Evolutionary conservation across 495 filamentous ascomycete species (phyloP).

Genomic region (Hypoxylon fragiforme): DNA sequence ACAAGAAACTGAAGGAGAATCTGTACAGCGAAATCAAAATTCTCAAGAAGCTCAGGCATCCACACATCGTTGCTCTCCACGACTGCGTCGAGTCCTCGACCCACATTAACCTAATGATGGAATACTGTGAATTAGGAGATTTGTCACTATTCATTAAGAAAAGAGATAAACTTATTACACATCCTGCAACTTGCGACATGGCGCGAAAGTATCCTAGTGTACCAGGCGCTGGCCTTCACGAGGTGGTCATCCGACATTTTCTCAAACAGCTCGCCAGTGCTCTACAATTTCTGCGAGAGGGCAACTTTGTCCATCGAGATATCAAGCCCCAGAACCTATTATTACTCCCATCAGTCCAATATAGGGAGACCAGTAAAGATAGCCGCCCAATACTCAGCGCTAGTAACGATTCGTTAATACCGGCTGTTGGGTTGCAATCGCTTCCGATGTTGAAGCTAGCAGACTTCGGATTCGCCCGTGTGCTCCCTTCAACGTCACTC

Average conservation of each 20-base stretch:
- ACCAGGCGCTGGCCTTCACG: constrained; percentile 78
- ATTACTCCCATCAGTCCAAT: constrained; percentile 79
- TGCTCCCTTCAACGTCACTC: constrained; percentile 82
- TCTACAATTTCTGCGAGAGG: constrained; percentile 79
- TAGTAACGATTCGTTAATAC: constrained; percentile 76
- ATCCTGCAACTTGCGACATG: constrained; percentile 80
- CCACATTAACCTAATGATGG: constrained; percentile 97
- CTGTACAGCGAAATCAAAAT: constrained; percentile 94
- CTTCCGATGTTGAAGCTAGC: constrained; percentile 96
- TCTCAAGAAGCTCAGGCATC: constrained; percentile 86
- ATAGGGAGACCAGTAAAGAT: constrained; percentile 46
- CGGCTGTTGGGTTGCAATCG: constrained; percentile 78
- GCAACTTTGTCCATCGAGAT: constrained; percentile 91
- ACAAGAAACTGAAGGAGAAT: constrained; percentile 94
- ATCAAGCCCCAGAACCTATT: constrained; percentile 97
- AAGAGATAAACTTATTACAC: constrained; percentile 72
- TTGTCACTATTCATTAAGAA: constrained; percentile 94
- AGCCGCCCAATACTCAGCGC: constrained; percentile 58
- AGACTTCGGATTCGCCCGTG: constrained; percentile 95
- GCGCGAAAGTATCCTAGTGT: constrained; percentile 88
- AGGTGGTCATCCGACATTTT: constrained; percentile 93
- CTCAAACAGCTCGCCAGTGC: constrained; percentile 94
- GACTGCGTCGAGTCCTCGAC: constrained; percentile 83
- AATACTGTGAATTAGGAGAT: constrained; percentile 94
- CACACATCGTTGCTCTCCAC: constrained; percentile 94